Percentiles rank a stretch among this genome's conserved stretches.
Conservation (phyloP, 2,329 filamentous ascomycete species). For the Alternaria gaisen region DNA sequence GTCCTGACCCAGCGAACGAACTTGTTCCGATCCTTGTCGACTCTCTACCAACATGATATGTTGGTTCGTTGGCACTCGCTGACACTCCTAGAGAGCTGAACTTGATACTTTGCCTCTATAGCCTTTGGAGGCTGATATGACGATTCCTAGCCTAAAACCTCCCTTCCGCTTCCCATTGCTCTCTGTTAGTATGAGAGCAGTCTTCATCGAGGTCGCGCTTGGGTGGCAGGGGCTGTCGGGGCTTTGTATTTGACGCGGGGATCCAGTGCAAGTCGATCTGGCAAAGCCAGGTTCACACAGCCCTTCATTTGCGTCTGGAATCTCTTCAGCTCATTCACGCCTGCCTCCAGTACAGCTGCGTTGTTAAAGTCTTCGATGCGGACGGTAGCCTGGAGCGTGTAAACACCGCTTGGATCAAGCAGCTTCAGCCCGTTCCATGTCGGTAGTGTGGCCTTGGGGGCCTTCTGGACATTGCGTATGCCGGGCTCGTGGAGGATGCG, state of each 20-base stretch:
- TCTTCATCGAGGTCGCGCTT: conserved; percentile 31
- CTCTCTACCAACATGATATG: too few species aligned
- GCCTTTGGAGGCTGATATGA: background rate
- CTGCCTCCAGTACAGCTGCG: conserved; percentile 62
- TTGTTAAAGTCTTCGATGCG: conserved; percentile 65
- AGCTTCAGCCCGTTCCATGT: conserved; percentile 57
- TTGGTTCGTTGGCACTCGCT: background rate
- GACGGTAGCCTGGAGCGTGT: conserved; percentile 66
- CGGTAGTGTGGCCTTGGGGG: conserved; percentile 52
- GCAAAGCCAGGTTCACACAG: conserved; percentile 64
- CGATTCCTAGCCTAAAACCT: background rate
- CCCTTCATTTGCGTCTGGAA: conserved; percentile 66
- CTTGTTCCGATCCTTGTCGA: background rate
- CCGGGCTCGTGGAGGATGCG: conserved; percentile 61
- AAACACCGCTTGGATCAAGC: conserved; percentile 65
- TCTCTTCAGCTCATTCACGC: conserved; percentile 62
- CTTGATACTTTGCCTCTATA: background rate
- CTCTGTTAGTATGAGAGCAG: background rate
- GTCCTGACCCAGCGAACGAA: background rate
- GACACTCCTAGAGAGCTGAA: background rate
- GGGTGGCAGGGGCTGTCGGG: conserved; percentile 24
- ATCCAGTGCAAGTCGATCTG: conserved; percentile 67
- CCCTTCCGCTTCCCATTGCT: background rate
- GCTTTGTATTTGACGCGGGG: conserved; percentile 64
- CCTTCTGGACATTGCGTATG: conserved; percentile 42